Percentiles rank a stretch among this genome's conserved stretches.
These are phyloP conservation scores for Ilex asprella DNA, from an alignment of 257 asterid genomes.

Conservation along the genomic window DNA sequence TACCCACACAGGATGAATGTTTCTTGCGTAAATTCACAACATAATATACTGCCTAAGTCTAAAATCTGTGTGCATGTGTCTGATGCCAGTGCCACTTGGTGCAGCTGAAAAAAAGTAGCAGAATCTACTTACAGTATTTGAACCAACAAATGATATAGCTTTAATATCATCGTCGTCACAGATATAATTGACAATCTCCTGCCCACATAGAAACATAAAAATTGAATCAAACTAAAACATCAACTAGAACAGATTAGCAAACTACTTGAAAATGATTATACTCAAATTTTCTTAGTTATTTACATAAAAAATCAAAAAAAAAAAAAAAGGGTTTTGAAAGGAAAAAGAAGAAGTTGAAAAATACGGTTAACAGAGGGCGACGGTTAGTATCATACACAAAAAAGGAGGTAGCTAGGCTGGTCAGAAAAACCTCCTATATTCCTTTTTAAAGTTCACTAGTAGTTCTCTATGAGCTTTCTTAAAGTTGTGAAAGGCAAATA, in stretches of 20 bases:
- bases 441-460: too few relatives aligned
- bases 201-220: slow-evolving; percentile 4
- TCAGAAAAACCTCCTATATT: not conserved
- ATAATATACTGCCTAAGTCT: too few relatives aligned
- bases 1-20: too few relatives aligned
- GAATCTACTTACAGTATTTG: slow-evolving; percentile 27
- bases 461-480: too few relatives aligned
- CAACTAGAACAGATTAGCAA: too few relatives aligned
- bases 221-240: not conserved
- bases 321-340: not conserved
- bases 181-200: slow-evolving; percentile 32
- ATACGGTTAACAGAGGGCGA: not conserved
- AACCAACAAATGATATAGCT: slow-evolving; percentile 33
- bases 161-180: slow-evolving; percentile 38
- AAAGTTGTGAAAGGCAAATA: too few relatives aligned
- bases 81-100: not conserved
- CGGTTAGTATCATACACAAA: not conserved
- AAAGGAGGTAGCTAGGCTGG: not conserved
- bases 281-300: too few relatives aligned
- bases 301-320: not conserved
- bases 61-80: not conserved
- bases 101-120: not conserved
- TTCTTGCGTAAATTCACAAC: too few relatives aligned
- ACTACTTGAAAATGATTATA: too few relatives aligned
- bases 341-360: not conserved